Evolutionary conservation across 106 monocot species (phyloP).

Genomic region (Allium sativum): DNA sequence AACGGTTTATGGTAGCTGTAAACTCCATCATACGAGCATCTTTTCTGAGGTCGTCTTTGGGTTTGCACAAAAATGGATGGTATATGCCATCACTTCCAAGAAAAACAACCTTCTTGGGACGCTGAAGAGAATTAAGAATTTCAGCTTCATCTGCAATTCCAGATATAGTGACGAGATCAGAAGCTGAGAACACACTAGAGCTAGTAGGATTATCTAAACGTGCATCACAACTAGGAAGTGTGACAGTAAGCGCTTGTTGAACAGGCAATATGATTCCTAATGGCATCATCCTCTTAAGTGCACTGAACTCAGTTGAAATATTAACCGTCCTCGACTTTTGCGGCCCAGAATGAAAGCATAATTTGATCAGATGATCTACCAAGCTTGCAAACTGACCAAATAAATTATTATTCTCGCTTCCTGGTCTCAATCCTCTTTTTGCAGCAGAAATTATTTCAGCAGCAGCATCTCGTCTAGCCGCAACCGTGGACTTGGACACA

Average conservation of each 20-base stretch:
- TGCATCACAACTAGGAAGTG: constrained; percentile 50
- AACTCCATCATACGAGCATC: constrained; percentile 99
- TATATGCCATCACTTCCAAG: constrained; percentile 87
- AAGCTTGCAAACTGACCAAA: constrained; percentile 80
- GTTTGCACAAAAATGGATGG: constrained; percentile 92
- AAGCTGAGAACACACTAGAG: constrained; percentile 44
- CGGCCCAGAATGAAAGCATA: constrained; percentile 90
- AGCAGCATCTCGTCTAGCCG: constrained; percentile 93
- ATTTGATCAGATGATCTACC: constrained; percentile 79
- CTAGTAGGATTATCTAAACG: constrained; percentile 32
- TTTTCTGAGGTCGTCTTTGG: constrained; percentile 94
- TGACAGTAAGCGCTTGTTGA: constrained; percentile 80
- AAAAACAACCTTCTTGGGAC: constrained; percentile 95
- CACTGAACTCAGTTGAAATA: constrained; percentile 85
- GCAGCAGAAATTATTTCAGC: constrained; percentile 91
- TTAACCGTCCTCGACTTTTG: constrained; percentile 76
- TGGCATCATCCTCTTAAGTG: constrained; percentile 98
- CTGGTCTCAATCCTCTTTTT: constrained; percentile 46
- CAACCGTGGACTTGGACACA: constrained; percentile 87
- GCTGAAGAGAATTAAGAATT: constrained; percentile 91
- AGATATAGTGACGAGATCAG: constrained; percentile 65
- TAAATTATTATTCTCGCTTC: constrained; percentile 38
- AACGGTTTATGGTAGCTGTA: constrained; percentile 86
- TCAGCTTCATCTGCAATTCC: constrained; percentile 98
- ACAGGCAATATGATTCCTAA: constrained; percentile 87